Base-by-base conservation (phyloP, 179 eudicot species). In the Beta macrorhiza region DNA sequence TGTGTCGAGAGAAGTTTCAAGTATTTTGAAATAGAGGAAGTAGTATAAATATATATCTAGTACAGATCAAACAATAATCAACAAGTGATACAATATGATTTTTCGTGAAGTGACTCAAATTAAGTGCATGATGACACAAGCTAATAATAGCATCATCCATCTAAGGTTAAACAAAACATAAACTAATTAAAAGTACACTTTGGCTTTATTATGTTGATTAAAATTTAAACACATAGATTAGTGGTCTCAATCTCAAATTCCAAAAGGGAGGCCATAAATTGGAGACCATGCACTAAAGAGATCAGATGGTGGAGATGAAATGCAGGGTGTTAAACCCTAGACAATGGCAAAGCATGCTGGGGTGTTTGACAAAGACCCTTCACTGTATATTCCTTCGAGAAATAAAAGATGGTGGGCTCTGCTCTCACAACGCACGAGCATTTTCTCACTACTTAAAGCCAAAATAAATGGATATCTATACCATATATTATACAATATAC, bases 381-480 rank as follows among this genome's bases (percentile, higher is more conserved):
- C 77, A 55, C 64, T 74, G 64, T 74, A 55, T 74, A 74, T 74
- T 55, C 77, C 77, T 74, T 74, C 77, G 63, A 74, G 49, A 74
- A 7, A 74, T 12, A 22, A 74, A 55, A 73, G 19, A 22, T 73
- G 63, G 61, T 52, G 59, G 76, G 59, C n/a, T 32, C 47, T 67
- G 7, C n/a, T 80, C 57, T 74, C 47, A 49, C 71, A 25, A 10
- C 67, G 83, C 86, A 84, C 83, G 81, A 80, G 70, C 86, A 80
- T 80, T 62, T 52, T 72, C 32, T 25, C 51, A 57, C 14, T 42
- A 3, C 6, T 37, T 51, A 75, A 44, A 52, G 80, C 44, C 44
- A 63, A 25, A 52, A 15, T 52, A 63, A 45, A 15, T 45, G 59
- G 49, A 62, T 0, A 71, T 53, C 5, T 22, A 8, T 25, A 72